phyloP scores from a whole-genome alignment of 257 asterid genomes.

The Solanum clarkiae region DNA sequence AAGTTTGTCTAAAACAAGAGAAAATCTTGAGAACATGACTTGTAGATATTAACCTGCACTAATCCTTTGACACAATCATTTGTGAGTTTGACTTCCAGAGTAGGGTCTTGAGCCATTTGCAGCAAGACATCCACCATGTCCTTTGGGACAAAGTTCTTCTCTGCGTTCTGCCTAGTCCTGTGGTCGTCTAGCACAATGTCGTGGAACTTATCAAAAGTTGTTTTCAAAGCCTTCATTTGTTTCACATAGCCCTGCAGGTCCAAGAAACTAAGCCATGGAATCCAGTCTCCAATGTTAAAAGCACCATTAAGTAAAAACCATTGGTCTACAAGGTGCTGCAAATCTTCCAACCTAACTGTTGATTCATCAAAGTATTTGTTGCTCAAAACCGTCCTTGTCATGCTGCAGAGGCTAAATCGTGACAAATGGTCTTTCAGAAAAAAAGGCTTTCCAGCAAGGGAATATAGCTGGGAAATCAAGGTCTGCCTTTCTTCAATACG shows the following conservation, averaged over 20 bases:
- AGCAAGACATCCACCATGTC: slow-evolving; percentile 17
- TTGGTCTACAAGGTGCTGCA: slow-evolving; percentile 12
- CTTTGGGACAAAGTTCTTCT: not conserved
- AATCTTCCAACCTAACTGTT: not conserved
- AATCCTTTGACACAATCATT: slow-evolving; percentile 23
- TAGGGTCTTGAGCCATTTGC: slow-evolving; percentile 17
- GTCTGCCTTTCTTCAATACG: slow-evolving; percentile 10
- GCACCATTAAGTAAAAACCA: slow-evolving; percentile 19
- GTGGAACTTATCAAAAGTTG: slow-evolving; percentile 11
- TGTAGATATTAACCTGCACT: slow-evolving; percentile 11
- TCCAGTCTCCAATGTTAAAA: slow-evolving; percentile 32
- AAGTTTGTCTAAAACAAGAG: not conserved
- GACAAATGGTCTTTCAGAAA: slow-evolving; percentile 8
- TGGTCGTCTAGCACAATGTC: slow-evolving; percentile 28
- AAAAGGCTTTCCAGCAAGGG: slow-evolving; percentile 11
- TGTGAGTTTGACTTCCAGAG: slow-evolving; percentile 22
- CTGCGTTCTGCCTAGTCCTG: not conserved
- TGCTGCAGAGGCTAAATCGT: not conserved
- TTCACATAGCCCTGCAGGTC: slow-evolving; percentile 33
- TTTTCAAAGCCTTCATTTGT: slow-evolving; percentile 14
- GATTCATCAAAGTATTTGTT: slow-evolving; percentile 6
- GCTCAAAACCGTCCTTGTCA: slow-evolving; percentile 17
- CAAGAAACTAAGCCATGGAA: slow-evolving; percentile 35
- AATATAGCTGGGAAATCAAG: slow-evolving; percentile 7
- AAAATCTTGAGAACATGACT: not conserved